These are phyloP conservation scores for Aspergillus melleus DNA, from an alignment of 2,329 filamentous ascomycete genomes.

Conservation along the genomic window DNA sequence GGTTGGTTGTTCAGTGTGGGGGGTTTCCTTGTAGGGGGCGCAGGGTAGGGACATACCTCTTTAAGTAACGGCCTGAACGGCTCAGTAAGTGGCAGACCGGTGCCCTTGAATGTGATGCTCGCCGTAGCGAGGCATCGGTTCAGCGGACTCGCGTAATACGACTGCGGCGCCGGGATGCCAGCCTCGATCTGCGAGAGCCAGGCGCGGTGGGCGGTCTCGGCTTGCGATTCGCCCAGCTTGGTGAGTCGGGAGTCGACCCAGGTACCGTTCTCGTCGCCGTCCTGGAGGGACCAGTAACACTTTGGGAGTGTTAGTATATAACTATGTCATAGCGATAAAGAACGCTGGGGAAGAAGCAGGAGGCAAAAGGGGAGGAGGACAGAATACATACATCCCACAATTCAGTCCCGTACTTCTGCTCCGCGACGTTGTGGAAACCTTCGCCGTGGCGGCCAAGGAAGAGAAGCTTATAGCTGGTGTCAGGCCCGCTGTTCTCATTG, in stretches of 20 bases:
- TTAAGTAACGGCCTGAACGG: conserved; percentile 59
- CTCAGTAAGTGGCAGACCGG: conserved; percentile 46
- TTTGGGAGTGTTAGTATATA: conserved; percentile 18
- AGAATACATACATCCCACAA: conserved; percentile 56
- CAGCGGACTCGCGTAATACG: conserved; percentile 60
- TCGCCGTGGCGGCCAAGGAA: conserved; percentile 63
- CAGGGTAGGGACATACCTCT: conserved; percentile 37
- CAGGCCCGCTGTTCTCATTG: conserved; percentile 39
- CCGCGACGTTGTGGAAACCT: conserved; percentile 62
- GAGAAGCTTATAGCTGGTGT: conserved; percentile 55
- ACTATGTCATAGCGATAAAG: not conserved
- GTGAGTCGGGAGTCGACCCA: conserved; percentile 64
- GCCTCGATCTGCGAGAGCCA: conserved; percentile 50
- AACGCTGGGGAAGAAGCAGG: not conserved
- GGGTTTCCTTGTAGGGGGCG: too few relatives aligned
- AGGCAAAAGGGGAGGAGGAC: not conserved
- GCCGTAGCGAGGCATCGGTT: conserved; percentile 60
- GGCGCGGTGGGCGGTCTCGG: conserved; percentile 43
- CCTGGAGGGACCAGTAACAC: conserved; percentile 60
- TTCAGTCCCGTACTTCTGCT: conserved; percentile 57
- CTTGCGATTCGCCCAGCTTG: conserved; percentile 53
- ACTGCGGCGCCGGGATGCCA: conserved; percentile 54
- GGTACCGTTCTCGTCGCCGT: conserved; percentile 55
- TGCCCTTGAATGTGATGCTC: conserved; percentile 51
- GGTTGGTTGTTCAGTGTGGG: too few relatives aligned